phyloP scores from a whole-genome alignment of 371 early-diverging fungal genomes.

The Actinomucor elegans region DNA sequence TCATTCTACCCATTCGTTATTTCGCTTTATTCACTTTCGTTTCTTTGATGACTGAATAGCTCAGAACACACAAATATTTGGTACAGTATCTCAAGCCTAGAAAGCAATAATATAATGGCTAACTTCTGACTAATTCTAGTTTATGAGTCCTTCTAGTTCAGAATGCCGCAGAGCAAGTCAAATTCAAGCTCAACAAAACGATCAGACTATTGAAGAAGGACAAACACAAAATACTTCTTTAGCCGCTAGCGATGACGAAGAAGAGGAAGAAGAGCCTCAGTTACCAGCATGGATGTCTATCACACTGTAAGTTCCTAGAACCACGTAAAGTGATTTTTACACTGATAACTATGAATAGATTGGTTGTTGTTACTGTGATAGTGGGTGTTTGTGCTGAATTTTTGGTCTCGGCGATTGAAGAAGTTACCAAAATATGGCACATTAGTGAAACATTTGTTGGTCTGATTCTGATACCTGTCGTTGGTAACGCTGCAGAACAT shows the following conservation, averaged over 20 bases:
- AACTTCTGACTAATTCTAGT: too few relatives aligned
- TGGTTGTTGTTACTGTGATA: slow-evolving; percentile 46
- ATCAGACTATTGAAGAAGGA: slow-evolving; percentile 19
- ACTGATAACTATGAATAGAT: background rate
- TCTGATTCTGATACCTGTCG: slow-evolving; percentile 83
- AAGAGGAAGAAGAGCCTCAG: slow-evolving; percentile 57
- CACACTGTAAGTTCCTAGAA: slow-evolving; percentile 25
- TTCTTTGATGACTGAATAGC: slow-evolving; percentile 24
- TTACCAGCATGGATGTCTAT: slow-evolving; percentile 57
- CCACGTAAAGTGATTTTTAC: background rate
- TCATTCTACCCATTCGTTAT: too few relatives aligned
- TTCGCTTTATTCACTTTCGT: too few relatives aligned
- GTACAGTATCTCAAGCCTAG: too few relatives aligned
- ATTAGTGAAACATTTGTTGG: slow-evolving; percentile 83
- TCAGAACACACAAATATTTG: slow-evolving; percentile 69
- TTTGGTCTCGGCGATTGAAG: slow-evolving; percentile 80
- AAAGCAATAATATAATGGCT: too few relatives aligned
- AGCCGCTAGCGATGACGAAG: slow-evolving; percentile 33
- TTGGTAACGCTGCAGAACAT: slow-evolving; percentile 85
- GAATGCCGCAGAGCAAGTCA: background rate
- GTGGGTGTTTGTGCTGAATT: slow-evolving; percentile 82
- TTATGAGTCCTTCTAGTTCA: slow-evolving; percentile 12
- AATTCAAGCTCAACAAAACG: background rate
- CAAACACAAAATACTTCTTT: slow-evolving; percentile 9
- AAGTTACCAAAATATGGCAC: slow-evolving; percentile 59